A percentile compares a stretch with the other conserved stretches of the same genome.
phyloP scores from a whole-genome alignment of 257 asterid species.

The Petrea volubilis region DNA sequence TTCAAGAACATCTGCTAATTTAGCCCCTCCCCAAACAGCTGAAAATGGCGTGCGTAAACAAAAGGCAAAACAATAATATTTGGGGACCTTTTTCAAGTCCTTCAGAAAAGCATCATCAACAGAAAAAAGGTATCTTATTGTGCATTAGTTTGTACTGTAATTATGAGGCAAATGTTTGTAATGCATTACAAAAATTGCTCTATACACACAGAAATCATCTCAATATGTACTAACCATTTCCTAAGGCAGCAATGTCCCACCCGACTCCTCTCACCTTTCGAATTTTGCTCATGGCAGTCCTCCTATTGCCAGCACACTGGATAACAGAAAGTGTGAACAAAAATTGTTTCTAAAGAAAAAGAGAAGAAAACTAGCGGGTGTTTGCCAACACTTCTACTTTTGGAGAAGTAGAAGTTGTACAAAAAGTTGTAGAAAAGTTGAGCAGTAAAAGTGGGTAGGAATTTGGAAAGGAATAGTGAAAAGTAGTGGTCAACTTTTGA shows the following conservation, averaged over 20 bases:
- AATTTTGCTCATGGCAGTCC: slow-evolving; percentile 83
- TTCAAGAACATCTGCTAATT: slow-evolving; percentile 75
- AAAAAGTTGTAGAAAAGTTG: too few relatives aligned
- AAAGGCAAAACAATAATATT: not conserved
- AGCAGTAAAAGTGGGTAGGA: too few relatives aligned
- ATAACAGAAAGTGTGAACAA: not conserved
- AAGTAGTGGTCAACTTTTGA: too few relatives aligned
- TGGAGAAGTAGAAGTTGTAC: too few relatives aligned
- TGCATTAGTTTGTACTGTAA: not conserved
- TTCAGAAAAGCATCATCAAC: not conserved
- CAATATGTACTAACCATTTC: slow-evolving; percentile 62
- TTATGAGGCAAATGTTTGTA: not conserved
- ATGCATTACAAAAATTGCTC: too few relatives aligned
- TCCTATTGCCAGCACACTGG: slow-evolving; percentile 91
- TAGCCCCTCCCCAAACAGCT: slow-evolving; percentile 88
- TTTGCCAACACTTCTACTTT: too few relatives aligned
- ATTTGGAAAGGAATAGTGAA: too few relatives aligned
- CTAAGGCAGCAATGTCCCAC: slow-evolving; percentile 76
- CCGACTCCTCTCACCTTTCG: slow-evolving; percentile 82
- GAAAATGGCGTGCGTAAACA: slow-evolving; percentile 28
- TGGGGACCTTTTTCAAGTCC: not conserved
- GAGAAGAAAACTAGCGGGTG: not conserved
- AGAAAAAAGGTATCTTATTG: not conserved
- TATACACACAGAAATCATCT: not conserved
- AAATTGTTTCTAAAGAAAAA: not conserved